Evolutionary conservation across 164 flowering plant genomes (phyloP).

Genomic region (Tetrastigma voinierianum): DNA sequence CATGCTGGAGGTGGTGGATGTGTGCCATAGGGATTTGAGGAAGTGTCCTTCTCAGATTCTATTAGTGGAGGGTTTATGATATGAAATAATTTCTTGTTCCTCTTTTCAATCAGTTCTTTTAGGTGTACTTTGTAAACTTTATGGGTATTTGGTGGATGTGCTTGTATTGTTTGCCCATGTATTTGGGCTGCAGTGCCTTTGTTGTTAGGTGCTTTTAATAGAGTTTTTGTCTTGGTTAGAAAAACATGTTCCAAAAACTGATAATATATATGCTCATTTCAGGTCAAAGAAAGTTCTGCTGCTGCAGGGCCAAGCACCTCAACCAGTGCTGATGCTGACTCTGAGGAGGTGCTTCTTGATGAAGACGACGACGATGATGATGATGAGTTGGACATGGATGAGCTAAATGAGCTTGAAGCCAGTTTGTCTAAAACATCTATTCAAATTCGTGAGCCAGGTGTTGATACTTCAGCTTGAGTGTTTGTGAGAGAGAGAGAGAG

Average conservation of each 20-base stretch:
- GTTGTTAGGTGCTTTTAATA: neutral
- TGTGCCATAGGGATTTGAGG: too few relatives aligned
- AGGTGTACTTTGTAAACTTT: too few relatives aligned
- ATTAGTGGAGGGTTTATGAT: too few relatives aligned
- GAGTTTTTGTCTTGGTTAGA: neutral
- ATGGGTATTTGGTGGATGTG: too few relatives aligned
- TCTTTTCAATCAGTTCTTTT: too few relatives aligned
- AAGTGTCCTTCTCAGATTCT: too few relatives aligned
- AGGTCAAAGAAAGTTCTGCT: slow-evolving; percentile 44
- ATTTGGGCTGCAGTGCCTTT: neutral
- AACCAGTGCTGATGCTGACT: slow-evolving; percentile 31
- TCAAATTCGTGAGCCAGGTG: slow-evolving; percentile 56
- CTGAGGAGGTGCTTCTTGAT: slow-evolving; percentile 21
- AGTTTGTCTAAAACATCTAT: slow-evolving; percentile 73
- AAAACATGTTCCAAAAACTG: neutral
- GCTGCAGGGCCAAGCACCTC: slow-evolving; percentile 63
- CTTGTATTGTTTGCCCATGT: too few relatives aligned
- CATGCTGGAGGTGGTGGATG: too few relatives aligned
- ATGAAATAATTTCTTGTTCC: too few relatives aligned
- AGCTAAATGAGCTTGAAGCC: slow-evolving; percentile 82
- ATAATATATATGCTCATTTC: slow-evolving; percentile 6
- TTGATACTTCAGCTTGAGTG: neutral
- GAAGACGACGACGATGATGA: slow-evolving; percentile 63
- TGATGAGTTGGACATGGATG: slow-evolving; percentile 80
- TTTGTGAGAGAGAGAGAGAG: neutral